These are phyloP conservation scores for Hordeum pubiflorum DNA, from an alignment of 202 grass and related monocot species.

Conservation along the genomic window DNA sequence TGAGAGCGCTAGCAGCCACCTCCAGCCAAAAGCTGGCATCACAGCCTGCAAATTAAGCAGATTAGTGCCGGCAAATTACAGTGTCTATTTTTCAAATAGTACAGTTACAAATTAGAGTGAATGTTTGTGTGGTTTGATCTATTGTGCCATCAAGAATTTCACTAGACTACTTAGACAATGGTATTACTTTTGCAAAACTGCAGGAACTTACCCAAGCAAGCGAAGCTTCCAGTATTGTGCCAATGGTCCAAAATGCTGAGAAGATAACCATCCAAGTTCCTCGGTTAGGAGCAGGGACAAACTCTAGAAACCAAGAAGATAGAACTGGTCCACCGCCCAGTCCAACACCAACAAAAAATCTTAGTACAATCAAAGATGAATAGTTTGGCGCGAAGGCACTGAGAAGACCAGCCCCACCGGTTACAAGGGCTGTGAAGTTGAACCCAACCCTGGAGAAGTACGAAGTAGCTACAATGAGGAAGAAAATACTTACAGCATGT, in stretches of 20 bases:
- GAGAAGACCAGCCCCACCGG: constrained; percentile 80
- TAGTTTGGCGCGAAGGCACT: constrained; percentile 92
- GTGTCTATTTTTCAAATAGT: background rate
- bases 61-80: background rate
- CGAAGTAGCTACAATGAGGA: constrained; percentile 7
- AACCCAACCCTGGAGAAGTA: constrained; percentile 78
- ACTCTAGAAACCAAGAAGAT: constrained; percentile 95
- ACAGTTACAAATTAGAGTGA: background rate
- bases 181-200: constrained; percentile 15
- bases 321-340: constrained; percentile 85
- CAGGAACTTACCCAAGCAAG: constrained; percentile 79
- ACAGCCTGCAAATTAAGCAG: constrained; percentile 55
- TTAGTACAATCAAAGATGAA: constrained; percentile 61
- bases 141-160: background rate
- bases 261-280: constrained; percentile 98
- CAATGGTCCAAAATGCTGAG: constrained; percentile 82
- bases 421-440: constrained; percentile 88
- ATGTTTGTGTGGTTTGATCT: background rate
- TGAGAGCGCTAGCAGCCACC: constrained; percentile 75
- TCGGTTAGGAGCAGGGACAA: constrained; percentile 80
- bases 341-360: constrained; percentile 92
- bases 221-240: constrained; percentile 95
- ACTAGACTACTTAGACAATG: background rate
- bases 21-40: constrained; percentile 92
- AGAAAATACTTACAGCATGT: background rate